Evolutionary conservation across 257 asterid genomes (phyloP), one percentile per base, ranked within the genome.

Genomic region (Solanum ossicruentum): DNA sequence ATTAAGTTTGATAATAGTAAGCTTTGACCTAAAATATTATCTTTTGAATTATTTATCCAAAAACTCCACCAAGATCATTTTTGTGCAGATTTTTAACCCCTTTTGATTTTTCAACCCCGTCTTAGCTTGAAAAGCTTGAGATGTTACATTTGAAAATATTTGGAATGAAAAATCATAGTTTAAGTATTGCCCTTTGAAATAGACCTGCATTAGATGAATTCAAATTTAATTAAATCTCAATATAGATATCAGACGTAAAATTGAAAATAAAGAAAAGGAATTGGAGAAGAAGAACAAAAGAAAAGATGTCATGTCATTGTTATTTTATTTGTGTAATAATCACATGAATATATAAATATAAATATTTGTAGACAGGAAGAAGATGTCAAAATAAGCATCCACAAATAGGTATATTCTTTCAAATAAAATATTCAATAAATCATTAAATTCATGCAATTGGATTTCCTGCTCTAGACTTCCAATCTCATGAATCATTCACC

Each of bases 331-430:
- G 23, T 12, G 23, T 75, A 23, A 49, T 49, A 75, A 49, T 75
- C 60, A 18, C 17, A 23, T 13, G 13, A 75, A 75, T 75, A 47
- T 75, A 75, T 75, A 75, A 75, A 47, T 12, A 5, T 7, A 75
- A 75, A 47, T 12, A 5, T 7, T 36, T 10, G 65, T 45, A 43
- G 54, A 75, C 72, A 83, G 79, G 45, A 65, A 32, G 87, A 81
- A 85, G 3, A 7, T 80, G 90, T 88, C 91, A 90, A 88, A 73
- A 63, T 58, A 79, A 55, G 54, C 56, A 67, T 32, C 60, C 43
- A 79, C 47, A 63, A 47, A 61, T 77, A 60, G 87, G 86, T 60
- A 82, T 89, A 88, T 87, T 85, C 88, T 70, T 81, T 60, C 58
- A 73, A 39, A 84, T 80, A 66, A 10, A 23, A 63, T 86, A 87